These are phyloP conservation scores for Parastagonospora avenae DNA, from an alignment of 2,329 filamentous ascomycete species.

Conservation along the genomic window DNA sequence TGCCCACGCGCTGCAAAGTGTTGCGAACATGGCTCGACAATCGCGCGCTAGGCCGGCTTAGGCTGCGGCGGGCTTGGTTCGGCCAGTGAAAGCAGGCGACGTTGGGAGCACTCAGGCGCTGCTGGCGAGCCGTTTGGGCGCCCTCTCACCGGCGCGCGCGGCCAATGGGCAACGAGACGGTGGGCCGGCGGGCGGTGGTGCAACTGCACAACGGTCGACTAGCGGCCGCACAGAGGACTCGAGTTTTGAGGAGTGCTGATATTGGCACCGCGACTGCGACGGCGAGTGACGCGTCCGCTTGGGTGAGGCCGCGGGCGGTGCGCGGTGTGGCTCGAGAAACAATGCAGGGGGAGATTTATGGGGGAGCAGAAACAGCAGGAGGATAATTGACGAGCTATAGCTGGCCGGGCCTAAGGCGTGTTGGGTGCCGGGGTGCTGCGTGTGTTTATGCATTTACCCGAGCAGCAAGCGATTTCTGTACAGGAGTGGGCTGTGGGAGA, in stretches of 20 bases:
- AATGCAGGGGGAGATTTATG: constrained; percentile 34
- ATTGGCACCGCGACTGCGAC: constrained; percentile 15
- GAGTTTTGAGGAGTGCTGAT: constrained; percentile 10
- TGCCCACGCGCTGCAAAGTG: constrained; percentile 30
- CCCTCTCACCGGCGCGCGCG: constrained; percentile 20
- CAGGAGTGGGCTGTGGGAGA: too few species aligned
- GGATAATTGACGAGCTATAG: constrained; percentile 19
- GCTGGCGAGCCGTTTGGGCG: constrained; percentile 37
- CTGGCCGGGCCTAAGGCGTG: constrained; percentile 13
- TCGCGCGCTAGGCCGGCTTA: constrained; percentile 19
- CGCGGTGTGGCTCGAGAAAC: constrained; percentile 14
- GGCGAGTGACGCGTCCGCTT: constrained; percentile 26
- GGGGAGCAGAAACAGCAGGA: constrained; percentile 22
- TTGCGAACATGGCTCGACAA: constrained; percentile 24
- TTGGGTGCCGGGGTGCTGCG: not conserved
- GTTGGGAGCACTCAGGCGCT: constrained; percentile 19
- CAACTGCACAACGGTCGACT: constrained; percentile 44
- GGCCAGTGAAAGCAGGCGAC: constrained; percentile 30
- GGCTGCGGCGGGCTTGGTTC: constrained; percentile 23
- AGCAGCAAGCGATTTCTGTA: constrained; percentile 4
- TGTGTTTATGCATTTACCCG: constrained; percentile 29
- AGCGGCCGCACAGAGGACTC: constrained; percentile 32
- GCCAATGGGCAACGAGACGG: constrained; percentile 22
- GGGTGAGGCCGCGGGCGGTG: constrained; percentile 17
- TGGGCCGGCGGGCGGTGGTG: constrained; percentile 33